phyloP scores from a whole-genome alignment of 352 stramenopile species.

The Globisporangium heterothallicum region DNA sequence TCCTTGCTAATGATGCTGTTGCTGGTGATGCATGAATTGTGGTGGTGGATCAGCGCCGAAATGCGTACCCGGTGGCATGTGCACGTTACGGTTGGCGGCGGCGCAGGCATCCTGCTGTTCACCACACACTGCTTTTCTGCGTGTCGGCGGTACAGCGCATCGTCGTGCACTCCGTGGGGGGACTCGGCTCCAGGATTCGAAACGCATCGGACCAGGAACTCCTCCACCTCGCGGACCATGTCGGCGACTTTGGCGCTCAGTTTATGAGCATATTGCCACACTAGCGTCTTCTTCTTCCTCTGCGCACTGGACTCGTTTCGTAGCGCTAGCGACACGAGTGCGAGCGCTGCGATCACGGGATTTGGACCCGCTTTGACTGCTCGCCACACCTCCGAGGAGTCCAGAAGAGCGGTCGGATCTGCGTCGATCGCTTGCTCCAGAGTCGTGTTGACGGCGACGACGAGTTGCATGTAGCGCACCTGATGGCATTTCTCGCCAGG shows the following conservation, averaged over 20 bases:
- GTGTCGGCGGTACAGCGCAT: no score
- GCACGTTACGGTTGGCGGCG: not conserved
- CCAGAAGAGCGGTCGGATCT: conserved; percentile 2
- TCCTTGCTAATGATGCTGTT: no score
- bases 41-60: conserved; percentile 8
- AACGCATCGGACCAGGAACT: conserved; percentile 3
- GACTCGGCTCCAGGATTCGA: not conserved
- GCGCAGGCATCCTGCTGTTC: not conserved
- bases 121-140: no score
- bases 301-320: no score
- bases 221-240: conserved; percentile 1
- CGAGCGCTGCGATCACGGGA: conserved; percentile 5
- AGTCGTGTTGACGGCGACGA: conserved; percentile 5
- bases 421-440: conserved; percentile 7
- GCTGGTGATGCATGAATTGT: not conserved
- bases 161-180: not conserved
- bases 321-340: conserved; percentile 7
- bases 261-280: not conserved
- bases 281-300: not conserved
- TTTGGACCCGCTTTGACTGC: conserved; percentile 6
- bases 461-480: conserved; percentile 15
- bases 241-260: not conserved
- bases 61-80: conserved; percentile 16
- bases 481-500: conserved; percentile 6
- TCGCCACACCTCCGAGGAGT: conserved; percentile 3